Conservation (phyloP, 805 yeast species). For the Suhomyces xylopsoci region DNA sequence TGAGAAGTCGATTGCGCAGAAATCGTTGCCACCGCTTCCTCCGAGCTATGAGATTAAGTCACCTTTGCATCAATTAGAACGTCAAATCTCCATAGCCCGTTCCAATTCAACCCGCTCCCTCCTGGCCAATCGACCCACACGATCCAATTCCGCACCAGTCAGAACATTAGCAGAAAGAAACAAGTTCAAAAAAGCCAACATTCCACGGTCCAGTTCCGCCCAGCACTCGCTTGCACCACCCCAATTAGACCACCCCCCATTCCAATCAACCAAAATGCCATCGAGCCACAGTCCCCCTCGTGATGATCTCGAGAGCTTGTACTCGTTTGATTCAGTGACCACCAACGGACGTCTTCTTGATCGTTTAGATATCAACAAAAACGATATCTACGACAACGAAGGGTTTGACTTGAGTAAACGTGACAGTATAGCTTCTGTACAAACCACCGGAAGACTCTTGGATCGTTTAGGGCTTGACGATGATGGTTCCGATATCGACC, state of each 20-base stretch:
- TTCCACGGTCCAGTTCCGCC: neutral
- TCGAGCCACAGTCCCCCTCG: neutral
- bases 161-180: neutral
- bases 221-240: conserved; percentile 1
- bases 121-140: neutral
- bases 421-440: conserved; percentile 22
- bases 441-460: conserved; percentile 29
- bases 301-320: conserved; percentile 35
- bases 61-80: conserved; percentile 15
- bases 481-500: neutral
- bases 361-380: conserved; percentile 30
- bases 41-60: conserved; percentile 5
- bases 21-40: neutral
- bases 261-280: neutral
- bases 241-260: neutral
- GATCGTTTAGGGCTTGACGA: conserved; percentile 29
- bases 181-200: neutral
- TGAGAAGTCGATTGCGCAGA: neutral
- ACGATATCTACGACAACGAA: conserved; percentile 17
- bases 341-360: conserved; percentile 43
- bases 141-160: neutral
- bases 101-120: neutral
- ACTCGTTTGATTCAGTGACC: conserved; percentile 43
- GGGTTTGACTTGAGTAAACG: conserved; percentile 11
- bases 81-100: conserved; percentile 21